Evolutionary conservation across 805 yeast species (phyloP).

Genomic region (Kuraishia hungarica): DNA sequence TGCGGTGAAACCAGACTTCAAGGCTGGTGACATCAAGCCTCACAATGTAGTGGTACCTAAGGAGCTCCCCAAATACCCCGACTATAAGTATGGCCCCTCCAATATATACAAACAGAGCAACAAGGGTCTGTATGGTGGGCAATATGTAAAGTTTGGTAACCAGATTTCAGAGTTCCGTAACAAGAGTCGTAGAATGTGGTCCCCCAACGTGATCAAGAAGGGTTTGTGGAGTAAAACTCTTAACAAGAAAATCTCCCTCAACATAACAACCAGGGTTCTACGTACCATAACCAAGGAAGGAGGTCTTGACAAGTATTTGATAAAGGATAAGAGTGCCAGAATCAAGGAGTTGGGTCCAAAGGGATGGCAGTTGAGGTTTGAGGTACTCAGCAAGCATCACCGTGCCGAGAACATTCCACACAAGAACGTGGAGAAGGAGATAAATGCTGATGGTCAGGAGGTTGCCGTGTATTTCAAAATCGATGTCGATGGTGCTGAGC

Average conservation of each 20-base stretch:
- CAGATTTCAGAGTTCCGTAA: constrained; percentile 69
- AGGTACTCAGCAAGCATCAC: constrained; percentile 43
- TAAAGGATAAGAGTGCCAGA: constrained; percentile 83
- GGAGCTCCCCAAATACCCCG: constrained; percentile 40
- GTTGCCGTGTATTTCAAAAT: constrained; percentile 43
- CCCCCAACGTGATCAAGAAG: constrained; percentile 73
- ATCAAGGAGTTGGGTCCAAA: constrained; percentile 85
- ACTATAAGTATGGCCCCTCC: constrained; percentile 75
- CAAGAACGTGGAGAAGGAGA: constrained; percentile 24
- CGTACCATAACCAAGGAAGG: constrained; percentile 89
- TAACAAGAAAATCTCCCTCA: constrained; percentile 43
- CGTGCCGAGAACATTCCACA: constrained; percentile 31
- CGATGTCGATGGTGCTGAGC: constrained; percentile 28
- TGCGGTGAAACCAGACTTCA: constrained; percentile 31
- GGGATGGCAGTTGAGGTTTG: constrained; percentile 87
- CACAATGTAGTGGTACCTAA: constrained; percentile 30
- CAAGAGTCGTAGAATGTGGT: constrained; percentile 65
- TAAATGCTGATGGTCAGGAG: constrained; percentile 17
- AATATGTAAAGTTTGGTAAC: constrained; percentile 69
- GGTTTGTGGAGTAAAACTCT: constrained; percentile 81
- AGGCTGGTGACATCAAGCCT: constrained; percentile 49
- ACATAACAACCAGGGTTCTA: constrained; percentile 72
- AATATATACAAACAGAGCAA: constrained; percentile 74
- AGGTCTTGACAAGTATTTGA: constrained; percentile 83
- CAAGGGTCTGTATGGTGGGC: constrained; percentile 86